Conservation (phyloP, 306 rosid genomes). For the Benincasa hispida region DNA sequence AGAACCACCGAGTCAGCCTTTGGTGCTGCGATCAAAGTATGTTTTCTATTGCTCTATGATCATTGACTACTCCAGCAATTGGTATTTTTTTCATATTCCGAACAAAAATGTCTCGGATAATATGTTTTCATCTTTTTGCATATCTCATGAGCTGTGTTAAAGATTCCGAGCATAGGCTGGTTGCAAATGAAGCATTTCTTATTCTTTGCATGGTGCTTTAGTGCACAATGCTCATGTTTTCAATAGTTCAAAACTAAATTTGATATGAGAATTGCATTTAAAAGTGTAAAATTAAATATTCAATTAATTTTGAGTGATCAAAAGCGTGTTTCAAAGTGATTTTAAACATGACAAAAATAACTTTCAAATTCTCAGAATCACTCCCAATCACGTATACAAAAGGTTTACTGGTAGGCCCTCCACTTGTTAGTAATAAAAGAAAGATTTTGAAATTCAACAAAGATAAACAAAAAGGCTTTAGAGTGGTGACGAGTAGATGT, state of each 20-base stretch:
- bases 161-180: slow-evolving; percentile 61
- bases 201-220: slow-evolving; percentile 71
- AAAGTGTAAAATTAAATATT: too few relatives aligned
- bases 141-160: slow-evolving; percentile 58
- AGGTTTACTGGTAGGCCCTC: neutral
- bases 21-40: slow-evolving; percentile 95
- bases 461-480: neutral
- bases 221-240: too few relatives aligned
- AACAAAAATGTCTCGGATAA: neutral
- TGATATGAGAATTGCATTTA: too few relatives aligned
- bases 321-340: too few relatives aligned
- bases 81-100: neutral
- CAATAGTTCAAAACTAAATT: too few relatives aligned
- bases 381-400: neutral
- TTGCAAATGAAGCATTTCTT: slow-evolving; percentile 81
- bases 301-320: too few relatives aligned
- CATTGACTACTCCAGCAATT: neutral
- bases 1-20: slow-evolving; percentile 90
- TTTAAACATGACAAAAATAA: too few relatives aligned
- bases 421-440: neutral
- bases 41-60: neutral
- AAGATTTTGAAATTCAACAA: neutral
- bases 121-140: slow-evolving; percentile 36
- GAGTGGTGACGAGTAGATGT: neutral
- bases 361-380: too few relatives aligned